Evolutionary conservation across 2,329 filamentous ascomycete genomes (phyloP).

Genomic region (Ilyonectria sp.): DNA sequence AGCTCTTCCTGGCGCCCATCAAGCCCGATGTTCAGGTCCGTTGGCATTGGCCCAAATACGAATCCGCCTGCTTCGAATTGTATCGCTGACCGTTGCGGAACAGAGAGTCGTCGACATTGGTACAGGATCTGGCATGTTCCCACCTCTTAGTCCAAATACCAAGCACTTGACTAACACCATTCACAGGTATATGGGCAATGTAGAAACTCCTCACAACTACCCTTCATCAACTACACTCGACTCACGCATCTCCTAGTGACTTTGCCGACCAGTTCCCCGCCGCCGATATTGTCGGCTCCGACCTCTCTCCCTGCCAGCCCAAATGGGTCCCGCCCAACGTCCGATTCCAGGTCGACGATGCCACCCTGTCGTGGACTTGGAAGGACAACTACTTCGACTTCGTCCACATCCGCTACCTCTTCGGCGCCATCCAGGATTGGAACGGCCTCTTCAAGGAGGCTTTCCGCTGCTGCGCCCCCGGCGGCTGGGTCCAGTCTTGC

Average conservation of each 20-base stretch:
- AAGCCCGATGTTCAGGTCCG: constrained; percentile 27
- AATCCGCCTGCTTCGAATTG: not conserved
- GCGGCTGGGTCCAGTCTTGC: constrained; percentile 41
- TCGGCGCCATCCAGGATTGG: constrained; percentile 41
- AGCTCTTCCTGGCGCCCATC: constrained; percentile 43
- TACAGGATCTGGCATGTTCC: constrained; percentile 39
- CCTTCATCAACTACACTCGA: not conserved
- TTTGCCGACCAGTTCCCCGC: constrained; percentile 39
- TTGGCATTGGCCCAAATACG: not conserved
- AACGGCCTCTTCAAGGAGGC: constrained; percentile 33
- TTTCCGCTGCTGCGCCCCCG: constrained; percentile 38
- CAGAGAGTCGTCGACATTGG: constrained; percentile 45
- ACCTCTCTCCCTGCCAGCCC: constrained; percentile 41
- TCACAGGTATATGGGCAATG: constrained; percentile 33
- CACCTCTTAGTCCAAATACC: not conserved
- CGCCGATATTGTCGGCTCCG: constrained; percentile 35
- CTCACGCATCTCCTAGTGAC: constrained; percentile 30
- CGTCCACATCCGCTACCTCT: constrained; percentile 40
- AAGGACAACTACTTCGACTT: constrained; percentile 33
- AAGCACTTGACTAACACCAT: not conserved
- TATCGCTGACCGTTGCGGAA: constrained; percentile 5
- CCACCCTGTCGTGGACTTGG: constrained; percentile 39
- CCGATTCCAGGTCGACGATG: constrained; percentile 40
- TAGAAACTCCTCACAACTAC: not conserved
- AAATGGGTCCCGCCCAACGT: constrained; percentile 43